Base-by-base conservation (phyloP, 371 early-diverging fungal species). In the Amoeboaphelidium protococcarum region DNA sequence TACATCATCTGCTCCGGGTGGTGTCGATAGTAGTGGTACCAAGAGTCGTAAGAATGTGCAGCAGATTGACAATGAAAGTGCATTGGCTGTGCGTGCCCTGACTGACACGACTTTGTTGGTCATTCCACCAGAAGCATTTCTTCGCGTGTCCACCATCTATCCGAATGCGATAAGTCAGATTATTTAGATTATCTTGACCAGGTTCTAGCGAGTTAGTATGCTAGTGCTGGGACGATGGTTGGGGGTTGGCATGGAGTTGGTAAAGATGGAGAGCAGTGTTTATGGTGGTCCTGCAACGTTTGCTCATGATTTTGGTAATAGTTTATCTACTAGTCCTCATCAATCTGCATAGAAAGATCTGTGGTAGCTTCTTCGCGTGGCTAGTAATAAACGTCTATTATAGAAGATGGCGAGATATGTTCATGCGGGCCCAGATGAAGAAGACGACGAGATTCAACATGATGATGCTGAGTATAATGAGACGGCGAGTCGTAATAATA, bases 91-190 rank as follows among this genome's bases (percentile, higher is more conserved):
- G 2, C 68, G 82, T 16, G 91, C 96, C 2, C 71, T 77, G 2
- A 69, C 69, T 1, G 84, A 86, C 54, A 80, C 86, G 1, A 92
- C 91, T 0, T 65, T 95, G 42, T 85, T 84, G 16, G 83, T 91
- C 23, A 84, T 95, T 44, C 96, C 96, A 2, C 87, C 77, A 40
- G 78, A 80, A 50, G 90, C 92, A 0, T 95, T 95, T 53, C 75
- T 74, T 47, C 69, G 78, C 26, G 60, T 94, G 26, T 74, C 79
- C 0, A 74, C 76, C 54, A 84, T 84, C 53, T 88, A 82, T 58
- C 92, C 95, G 6, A 76, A 75, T 52, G 81, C 95, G 0, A 86
- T 82, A 1, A n/a, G 21, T 1, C 31, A 25, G 19, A 88, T 95
- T 44, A 78, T 82, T 1, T 90, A 87, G 54, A 90, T 92, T 31